phyloP scores from a whole-genome alignment of 257 asterid genomes.

The Penstemon newberryi region DNA sequence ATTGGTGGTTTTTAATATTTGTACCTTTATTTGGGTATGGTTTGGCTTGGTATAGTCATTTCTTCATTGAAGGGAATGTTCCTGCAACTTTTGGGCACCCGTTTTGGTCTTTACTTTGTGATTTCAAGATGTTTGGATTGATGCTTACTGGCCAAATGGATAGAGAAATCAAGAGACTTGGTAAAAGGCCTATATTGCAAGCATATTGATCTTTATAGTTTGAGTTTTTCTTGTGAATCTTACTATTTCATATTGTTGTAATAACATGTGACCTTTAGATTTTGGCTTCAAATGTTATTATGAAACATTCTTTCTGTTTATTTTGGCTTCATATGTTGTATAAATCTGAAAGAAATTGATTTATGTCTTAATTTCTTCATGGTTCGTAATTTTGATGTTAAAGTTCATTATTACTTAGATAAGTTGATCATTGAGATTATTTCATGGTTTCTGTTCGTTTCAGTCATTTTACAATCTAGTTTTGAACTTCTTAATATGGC shows the following conservation, averaged over 20 bases:
- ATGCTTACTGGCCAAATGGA: slow-evolving; percentile 95
- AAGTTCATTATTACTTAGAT: neutral
- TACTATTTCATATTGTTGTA: slow-evolving; percentile 25
- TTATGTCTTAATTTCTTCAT: neutral
- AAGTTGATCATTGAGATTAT: neutral
- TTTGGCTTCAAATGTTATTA: neutral
- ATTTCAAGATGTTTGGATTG: slow-evolving; percentile 93
- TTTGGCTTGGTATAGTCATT: slow-evolving; percentile 93
- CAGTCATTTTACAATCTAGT: neutral
- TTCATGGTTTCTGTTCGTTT: neutral
- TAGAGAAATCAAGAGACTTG: slow-evolving; percentile 97
- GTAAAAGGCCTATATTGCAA: slow-evolving; percentile 90
- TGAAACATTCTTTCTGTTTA: neutral
- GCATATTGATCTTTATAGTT: slow-evolving; percentile 38
- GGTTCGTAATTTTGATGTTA: neutral
- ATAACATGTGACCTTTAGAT: slow-evolving; percentile 24
- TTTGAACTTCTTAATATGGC: neutral
- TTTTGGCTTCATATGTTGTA: neutral
- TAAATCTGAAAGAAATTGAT: neutral
- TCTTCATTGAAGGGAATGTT: slow-evolving; percentile 86
- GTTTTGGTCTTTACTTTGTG: slow-evolving; percentile 87
- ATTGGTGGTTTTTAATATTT: slow-evolving; percentile 62
- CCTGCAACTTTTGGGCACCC: slow-evolving; percentile 98
- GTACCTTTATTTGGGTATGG: slow-evolving; percentile 89
- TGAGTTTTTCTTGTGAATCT: slow-evolving; percentile 6